Percentiles rank a stretch among this genome's conserved stretches.
Evolutionary conservation across 2,329 filamentous ascomycete genomes (phyloP).

Genomic region (Tricladium varicosporioides): DNA sequence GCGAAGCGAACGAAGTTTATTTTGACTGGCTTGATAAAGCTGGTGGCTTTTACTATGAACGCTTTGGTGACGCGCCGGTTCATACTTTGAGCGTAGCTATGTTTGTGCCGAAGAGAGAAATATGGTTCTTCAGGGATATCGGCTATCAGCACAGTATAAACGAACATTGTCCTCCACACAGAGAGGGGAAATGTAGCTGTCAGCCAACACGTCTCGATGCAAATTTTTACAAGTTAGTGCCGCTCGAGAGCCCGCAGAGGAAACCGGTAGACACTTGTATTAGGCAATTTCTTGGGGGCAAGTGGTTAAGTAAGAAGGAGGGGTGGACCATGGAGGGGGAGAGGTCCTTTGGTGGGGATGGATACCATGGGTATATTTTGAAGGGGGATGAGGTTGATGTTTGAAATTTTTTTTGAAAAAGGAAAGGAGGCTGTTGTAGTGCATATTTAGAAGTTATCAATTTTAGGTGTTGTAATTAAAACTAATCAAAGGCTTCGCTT

Average conservation of each 20-base stretch:
- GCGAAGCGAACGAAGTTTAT: conserved; percentile 80
- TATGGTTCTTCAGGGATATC: conserved; percentile 98
- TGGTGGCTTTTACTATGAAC: conserved; percentile 96
- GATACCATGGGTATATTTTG: conserved; percentile 40
- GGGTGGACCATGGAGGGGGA: conserved; percentile 42
- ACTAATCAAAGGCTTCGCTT: no score
- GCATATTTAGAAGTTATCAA: no score
- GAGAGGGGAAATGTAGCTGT: conserved; percentile 38
- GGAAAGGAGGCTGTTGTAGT: no score
- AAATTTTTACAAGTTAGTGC: conserved; percentile 47
- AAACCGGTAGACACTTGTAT: conserved; percentile 48
- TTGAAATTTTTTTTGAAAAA: no score
- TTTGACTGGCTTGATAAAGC: conserved; percentile 84
- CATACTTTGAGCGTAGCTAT: conserved; percentile 89
- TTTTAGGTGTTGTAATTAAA: no score
- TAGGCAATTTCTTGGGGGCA: conserved; percentile 42
- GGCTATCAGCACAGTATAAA: conserved; percentile 80
- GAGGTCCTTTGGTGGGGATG: conserved; percentile 42
- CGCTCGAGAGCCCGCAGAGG: conserved; percentile 44
- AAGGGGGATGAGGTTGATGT: conserved; percentile 12
- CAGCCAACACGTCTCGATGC: conserved; percentile 44
- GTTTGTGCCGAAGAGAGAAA: conserved; percentile 82
- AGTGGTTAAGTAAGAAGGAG: conserved; percentile 42
- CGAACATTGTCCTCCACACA: conserved; percentile 37
- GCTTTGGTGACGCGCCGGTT: conserved; percentile 94